phyloP scores from a whole-genome alignment of 768 basidiomycete genomes.

The Serendipita sp. region DNA sequence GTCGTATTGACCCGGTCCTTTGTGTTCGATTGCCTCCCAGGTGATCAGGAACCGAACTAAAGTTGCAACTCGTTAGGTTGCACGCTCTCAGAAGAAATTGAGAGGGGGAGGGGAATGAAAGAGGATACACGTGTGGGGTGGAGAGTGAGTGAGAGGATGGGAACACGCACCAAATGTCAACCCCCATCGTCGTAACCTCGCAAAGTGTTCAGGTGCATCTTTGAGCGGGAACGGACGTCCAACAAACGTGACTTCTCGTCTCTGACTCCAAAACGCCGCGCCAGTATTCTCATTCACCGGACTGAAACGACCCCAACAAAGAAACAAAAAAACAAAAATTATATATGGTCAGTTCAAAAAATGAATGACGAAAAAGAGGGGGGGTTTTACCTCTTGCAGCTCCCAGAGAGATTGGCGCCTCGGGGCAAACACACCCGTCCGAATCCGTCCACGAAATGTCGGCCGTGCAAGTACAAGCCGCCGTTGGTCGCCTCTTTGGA shows the following conservation, averaged over 20 bases:
- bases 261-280: slow-evolving; percentile 12
- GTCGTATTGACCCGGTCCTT: slow-evolving; percentile 83
- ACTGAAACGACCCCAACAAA: slow-evolving; percentile 22
- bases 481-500: slow-evolving; percentile 40
- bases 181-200: slow-evolving; percentile 72
- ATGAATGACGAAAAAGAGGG: no score
- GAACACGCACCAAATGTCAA: slow-evolving; percentile 57
- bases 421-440: slow-evolving; percentile 68
- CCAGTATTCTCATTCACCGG: slow-evolving; percentile 54
- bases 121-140: no score
- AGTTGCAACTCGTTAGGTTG: no score
- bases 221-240: slow-evolving; percentile 82
- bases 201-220: slow-evolving; percentile 74
- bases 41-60: slow-evolving; percentile 84
- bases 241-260: slow-evolving; percentile 59
- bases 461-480: slow-evolving; percentile 41
- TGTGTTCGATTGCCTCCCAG: slow-evolving; percentile 95
- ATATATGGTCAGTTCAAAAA: no score
- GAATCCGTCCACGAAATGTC: slow-evolving; percentile 68
- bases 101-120: no score
- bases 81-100: no score
- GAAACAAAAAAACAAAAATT: no score
- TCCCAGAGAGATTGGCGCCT: slow-evolving; percentile 77
- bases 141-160: neutral
- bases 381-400: slow-evolving; percentile 50